Base-by-base conservation (phyloP, 78 protist genomes). In the Mastigamoeba balamuthi region DNA sequence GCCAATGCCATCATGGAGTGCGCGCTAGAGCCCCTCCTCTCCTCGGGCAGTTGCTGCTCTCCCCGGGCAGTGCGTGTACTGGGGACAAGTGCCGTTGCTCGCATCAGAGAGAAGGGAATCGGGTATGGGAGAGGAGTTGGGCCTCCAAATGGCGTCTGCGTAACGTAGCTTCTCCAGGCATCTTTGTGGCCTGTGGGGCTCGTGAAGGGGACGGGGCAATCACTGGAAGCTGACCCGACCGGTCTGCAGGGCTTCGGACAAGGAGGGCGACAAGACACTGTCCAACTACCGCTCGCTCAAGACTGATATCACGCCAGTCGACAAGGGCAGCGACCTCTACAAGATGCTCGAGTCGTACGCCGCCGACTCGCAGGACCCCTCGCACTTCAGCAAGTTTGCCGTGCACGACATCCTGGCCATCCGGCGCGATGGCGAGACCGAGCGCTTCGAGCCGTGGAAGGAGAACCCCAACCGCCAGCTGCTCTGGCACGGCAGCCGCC, bases 401-500 rank as follows among this genome's bases (percentile, higher is more conserved):
- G 72, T 90, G 9, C 38, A 69, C n/a, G 87, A 83, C 75, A 69
- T 90, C 38, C 79, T 63, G 10, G 48, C 43, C 2, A 6, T 80
- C 9, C 64, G 0, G 25, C 48, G 81, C n/a, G n/a, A 86, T 0
- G 91, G 85, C n/a, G 94, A 90, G 40, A 40, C 23, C 4, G 52
- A 6, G 9, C 37, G 87, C 10, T 90, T 83, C 75, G 23, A 66
- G n/a, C 72, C 76, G 9, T 87, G 69, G 85, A 42, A 72, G 6
- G 52, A 63, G 8, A 35, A 76, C 64, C 69, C 67, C 23, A 91
- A 72, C 38, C 71, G 73, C n/a, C n/a, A 53, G 66, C 71, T 91
- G 28, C 75, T 91, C 64, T 91, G 92, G 92, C 95, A 91, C 48
- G 95, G 95, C 23, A 64, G 78, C 37, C 78, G 95, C 43, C 43